Conservation (phyloP, 1,139 yeast species). For the Kodamaea sp. region DNA sequence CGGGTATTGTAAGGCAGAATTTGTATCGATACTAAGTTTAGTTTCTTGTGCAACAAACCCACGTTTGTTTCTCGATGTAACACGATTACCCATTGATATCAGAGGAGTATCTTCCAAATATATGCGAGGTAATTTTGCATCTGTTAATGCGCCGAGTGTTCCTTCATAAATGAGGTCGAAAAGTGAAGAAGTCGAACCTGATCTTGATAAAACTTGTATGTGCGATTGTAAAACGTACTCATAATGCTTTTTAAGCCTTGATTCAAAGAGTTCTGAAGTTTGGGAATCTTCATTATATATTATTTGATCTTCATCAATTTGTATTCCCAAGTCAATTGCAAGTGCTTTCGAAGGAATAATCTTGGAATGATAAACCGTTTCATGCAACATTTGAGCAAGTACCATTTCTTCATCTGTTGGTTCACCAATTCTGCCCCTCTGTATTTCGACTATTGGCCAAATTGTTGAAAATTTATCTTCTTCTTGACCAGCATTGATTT, state of each 20-base stretch:
- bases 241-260: conserved; percentile 24
- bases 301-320: conserved; percentile 35
- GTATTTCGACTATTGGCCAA: conserved; percentile 78
- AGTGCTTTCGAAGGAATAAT: conserved; percentile 46
- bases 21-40: conserved; percentile 27
- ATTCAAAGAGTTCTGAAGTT: conserved; percentile 23
- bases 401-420: conserved; percentile 92
- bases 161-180: conserved; percentile 77
- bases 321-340: conserved; percentile 48
- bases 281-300: conserved; percentile 15
- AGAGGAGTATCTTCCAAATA: conserved; percentile 48
- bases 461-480: conserved; percentile 42
- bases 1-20: conserved; percentile 19
- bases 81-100: conserved; percentile 9
- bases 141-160: conserved; percentile 57
- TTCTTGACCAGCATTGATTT: conserved; percentile 17
- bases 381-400: conserved; percentile 65
- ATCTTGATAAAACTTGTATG: conserved; percentile 71
- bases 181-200: conserved; percentile 58
- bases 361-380: conserved; percentile 53
- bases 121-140: conserved; percentile 62
- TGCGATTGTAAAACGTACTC: conserved; percentile 69
- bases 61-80: conserved; percentile 30
- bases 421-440: conserved; percentile 72
- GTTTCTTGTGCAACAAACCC: conserved; percentile 19